phyloP scores from a whole-genome alignment of 2,329 filamentous ascomycete species.

The Xylariaceae sp. region DNA sequence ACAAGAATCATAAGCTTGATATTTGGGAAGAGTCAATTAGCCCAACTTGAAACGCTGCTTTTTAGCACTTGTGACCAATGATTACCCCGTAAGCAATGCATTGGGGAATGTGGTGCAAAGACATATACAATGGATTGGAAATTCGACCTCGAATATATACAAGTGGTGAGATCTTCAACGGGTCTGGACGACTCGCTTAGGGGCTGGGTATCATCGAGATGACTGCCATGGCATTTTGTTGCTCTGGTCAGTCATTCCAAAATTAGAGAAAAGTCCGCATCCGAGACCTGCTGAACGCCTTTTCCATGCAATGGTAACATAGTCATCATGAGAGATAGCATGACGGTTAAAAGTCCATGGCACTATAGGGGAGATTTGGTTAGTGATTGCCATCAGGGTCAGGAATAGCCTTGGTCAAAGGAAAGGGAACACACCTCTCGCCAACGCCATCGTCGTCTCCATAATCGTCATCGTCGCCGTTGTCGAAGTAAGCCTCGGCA shows the following conservation, averaged over 20 bases:
- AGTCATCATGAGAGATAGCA: not conserved
- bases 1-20: too few species aligned
- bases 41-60: too few species aligned
- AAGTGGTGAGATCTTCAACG: not conserved
- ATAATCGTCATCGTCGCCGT: constrained; percentile 47
- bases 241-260: not conserved
- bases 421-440: constrained; percentile 13
- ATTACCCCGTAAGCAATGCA: too few species aligned
- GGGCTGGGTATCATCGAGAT: constrained; percentile 1
- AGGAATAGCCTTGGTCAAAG: not conserved
- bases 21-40: too few species aligned
- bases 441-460: constrained; percentile 43
- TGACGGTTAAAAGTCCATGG: constrained; percentile 17
- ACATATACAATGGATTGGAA: too few species aligned
- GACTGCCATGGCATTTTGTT: not conserved
- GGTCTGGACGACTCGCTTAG: not conserved
- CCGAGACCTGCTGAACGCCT: constrained; percentile 8
- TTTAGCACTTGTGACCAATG: too few species aligned
- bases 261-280: not conserved
- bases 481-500: constrained; percentile 56
- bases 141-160: too few species aligned
- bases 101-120: too few species aligned
- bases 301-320: constrained; percentile 2
- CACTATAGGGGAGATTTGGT: constrained; percentile 10
- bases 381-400: not conserved